A percentile compares a stretch with the other conserved stretches of the same genome.
These are phyloP conservation scores for Sporothrix pseudoabietina DNA, from an alignment of 2,329 filamentous ascomycete genomes.

Conservation along the genomic window DNA sequence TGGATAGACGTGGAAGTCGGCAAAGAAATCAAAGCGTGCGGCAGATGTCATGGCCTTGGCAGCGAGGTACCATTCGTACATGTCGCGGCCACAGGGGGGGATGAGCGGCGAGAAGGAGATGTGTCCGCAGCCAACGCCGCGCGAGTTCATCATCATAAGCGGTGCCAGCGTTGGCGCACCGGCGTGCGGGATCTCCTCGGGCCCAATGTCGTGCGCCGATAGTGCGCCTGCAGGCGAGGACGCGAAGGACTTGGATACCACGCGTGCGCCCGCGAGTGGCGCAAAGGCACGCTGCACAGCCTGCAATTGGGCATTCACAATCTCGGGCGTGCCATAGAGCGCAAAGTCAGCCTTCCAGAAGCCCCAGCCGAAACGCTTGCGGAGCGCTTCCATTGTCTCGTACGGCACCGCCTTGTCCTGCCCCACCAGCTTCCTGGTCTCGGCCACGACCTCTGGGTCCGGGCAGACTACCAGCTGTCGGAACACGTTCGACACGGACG, in stretches of 20 bases:
- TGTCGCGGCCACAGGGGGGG: not conserved
- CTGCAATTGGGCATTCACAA: not conserved
- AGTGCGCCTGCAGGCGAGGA: not conserved
- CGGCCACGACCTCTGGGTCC: conserved; percentile 43
- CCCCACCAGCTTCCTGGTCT: not conserved
- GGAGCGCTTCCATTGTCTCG: not conserved
- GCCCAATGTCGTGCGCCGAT: not conserved
- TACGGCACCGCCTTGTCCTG: not conserved
- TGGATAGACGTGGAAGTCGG: conserved; percentile 54
- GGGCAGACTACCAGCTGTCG: conserved; percentile 52
- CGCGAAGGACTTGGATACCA: not conserved
- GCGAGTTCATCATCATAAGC: conserved; percentile 7
- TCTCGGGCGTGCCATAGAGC: conserved; percentile 6
- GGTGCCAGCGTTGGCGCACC: not conserved
- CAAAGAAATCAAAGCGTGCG: conserved; percentile 48
- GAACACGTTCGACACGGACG: conserved; percentile 45
- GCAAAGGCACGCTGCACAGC: not conserved
- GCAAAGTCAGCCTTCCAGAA: conserved; percentile 16
- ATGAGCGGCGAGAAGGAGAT: conserved; percentile 17
- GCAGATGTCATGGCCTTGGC: conserved; percentile 46
- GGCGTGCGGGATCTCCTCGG: conserved; percentile 14
- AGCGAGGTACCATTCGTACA: not conserved
- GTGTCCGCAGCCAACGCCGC: not conserved
- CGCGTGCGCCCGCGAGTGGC: not conserved
- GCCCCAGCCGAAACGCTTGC: not conserved